A percentile compares a stretch with the other conserved stretches of the same genome.
Evolutionary conservation across 108 stramenopile species (phyloP).

Genomic region (Nitzschia putrida): DNA sequence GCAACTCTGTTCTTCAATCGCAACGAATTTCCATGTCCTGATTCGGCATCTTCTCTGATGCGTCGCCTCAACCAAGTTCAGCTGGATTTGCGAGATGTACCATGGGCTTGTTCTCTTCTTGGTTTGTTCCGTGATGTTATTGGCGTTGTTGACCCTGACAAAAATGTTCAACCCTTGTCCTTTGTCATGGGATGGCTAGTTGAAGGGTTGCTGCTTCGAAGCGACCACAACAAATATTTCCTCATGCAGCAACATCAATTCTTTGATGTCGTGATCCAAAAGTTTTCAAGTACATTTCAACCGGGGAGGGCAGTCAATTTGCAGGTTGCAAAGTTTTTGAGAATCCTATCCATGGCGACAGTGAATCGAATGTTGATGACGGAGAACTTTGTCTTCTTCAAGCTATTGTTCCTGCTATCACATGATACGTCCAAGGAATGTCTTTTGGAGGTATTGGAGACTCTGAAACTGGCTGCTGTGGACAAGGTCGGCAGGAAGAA

Average conservation of each 20-base stretch:
- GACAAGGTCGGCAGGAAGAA: neutral
- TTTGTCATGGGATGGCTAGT: constrained; percentile 16
- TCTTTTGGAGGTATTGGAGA: neutral
- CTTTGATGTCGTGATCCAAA: constrained; percentile 2
- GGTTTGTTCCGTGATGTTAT: constrained; percentile 8
- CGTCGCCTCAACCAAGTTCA: neutral
- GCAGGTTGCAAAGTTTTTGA: neutral
- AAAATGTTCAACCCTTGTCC: constrained; percentile 1
- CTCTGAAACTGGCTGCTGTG: neutral
- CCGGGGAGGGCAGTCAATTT: constrained; percentile 3
- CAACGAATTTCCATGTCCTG: neutral
- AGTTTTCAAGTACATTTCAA: constrained; percentile 8
- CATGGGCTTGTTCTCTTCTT: constrained; percentile 14
- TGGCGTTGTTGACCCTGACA: constrained; percentile 1
- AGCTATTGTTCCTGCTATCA: constrained; percentile 10
- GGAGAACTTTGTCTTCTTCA: neutral
- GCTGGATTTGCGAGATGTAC: constrained; percentile 11
- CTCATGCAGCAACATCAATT: constrained; percentile 10
- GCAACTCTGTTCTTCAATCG: constrained; percentile 4
- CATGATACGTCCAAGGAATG: neutral
- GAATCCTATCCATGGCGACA: constrained; percentile 1
- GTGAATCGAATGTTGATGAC: constrained; percentile 5
- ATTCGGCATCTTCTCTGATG: constrained; percentile 13
- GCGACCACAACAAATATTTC: constrained; percentile 5
- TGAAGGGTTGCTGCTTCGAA: constrained; percentile 8